Base-by-base conservation (phyloP, 129 eudicot genomes). In the Logfia minima region DNA sequence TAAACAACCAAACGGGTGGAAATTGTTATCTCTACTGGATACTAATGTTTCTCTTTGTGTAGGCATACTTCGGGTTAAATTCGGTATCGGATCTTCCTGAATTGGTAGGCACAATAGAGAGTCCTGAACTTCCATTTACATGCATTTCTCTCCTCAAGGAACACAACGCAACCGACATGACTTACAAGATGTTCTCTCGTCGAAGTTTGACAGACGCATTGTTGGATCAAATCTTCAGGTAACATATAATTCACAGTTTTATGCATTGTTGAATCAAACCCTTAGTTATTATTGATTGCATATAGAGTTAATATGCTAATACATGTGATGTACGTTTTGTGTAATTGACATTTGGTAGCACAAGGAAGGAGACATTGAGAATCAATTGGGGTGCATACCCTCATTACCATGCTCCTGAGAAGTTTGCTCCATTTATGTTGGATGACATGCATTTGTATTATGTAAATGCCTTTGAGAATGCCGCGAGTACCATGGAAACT, bases 401-500 rank as follows among this genome's bases (percentile, higher is more conserved):
- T 79, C 98, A 91, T 76, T 94, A 91, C 76, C 85, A 91, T 17
- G 91, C 98, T n/a, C 98, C 98, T 21, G 98, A 94, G 88, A 74
- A 45, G 78, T 94, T 83, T 76, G 96, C 93, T 61, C 92, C 93
- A 35, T 86, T 91, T 69, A 78, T 94, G 55, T 81, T 91, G 87
- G 98, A 94, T 66, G 89, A 77, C 53, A 61, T 3, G 37, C 90
- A 94, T 82, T 78, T 94, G 71, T 91, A 91, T 87, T 91, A 94
- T 72, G 85, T 94, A 19, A 94, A 94, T 76, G 90, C 97, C 3
- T 94, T 94, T 66, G 98, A 94, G 88, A 94, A 87, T 84, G 98
- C 98, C 43, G 97, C 98, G 23, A 94, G 98, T 81, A 86, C 98
- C 68, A 91, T 94, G 97, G 97, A 94, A 81, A 94, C 98, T 9